Base-by-base conservation (phyloP, 2,329 filamentous ascomycete genomes). In the Westerdykella sp. region DNA sequence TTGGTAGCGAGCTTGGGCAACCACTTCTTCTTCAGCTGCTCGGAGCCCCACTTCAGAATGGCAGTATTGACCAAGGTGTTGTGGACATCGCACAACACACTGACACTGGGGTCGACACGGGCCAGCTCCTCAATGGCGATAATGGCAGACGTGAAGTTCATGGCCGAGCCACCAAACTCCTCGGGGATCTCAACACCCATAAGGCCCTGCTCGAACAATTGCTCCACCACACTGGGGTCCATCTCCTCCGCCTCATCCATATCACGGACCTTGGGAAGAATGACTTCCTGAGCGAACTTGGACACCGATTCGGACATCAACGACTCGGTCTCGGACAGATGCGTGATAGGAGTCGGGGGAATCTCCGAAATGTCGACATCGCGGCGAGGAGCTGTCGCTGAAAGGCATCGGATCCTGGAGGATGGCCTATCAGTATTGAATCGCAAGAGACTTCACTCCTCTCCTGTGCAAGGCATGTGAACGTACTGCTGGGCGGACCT, bases 161-260 rank as follows among this genome's bases (percentile, higher is more conserved):
- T 97, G 56, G 90, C 93, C 0, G 91, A 87, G 48, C 93, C 93
- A 47, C 93, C 93, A 65, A 84, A 98, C 69, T 96, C 90, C 69
- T 98, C 93, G 13, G 93, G 91, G 45, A 98, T 95, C 73, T 98
- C 93, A 51, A 98, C 79, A 49, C 89, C 85, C 93, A 98, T 98
- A 39, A 98, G 75, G 0, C 93, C 93, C 66, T 97, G 90, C 74
- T 98, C 93, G 60, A 98, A 98, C 41, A 95, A 79, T 70, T 93
- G 86, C 73, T 95, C 89, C 5, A 98, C 85, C 6, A 98, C 70
- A 1, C 77, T 67, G 0, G 32, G 83, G 67, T 97, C 93, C 93
- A 98, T 97, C 45, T 78, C 70, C 75, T 98, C 93, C 23, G 84
- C 84, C 76, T 98, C 93, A 67, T 98, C 93, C 93, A 98, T 98